Conservation (phyloP, 2,329 filamentous ascomycete genomes). For the Ophiostoma piceae region DNA sequence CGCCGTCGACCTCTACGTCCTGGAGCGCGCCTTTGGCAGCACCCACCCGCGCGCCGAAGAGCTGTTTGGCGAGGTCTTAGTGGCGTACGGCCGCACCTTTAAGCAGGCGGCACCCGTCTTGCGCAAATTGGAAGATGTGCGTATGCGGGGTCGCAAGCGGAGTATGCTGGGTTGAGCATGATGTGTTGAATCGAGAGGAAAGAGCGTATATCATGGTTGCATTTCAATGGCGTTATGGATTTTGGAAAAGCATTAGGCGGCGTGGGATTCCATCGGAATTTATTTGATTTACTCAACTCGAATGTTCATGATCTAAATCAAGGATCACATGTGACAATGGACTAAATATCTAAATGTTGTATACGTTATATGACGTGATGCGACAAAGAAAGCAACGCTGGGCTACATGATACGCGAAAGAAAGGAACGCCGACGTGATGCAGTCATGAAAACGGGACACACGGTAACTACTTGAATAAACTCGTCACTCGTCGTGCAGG, state of each 20-base stretch:
- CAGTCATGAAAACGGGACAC: not conserved
- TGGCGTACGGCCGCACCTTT: conserved; percentile 67
- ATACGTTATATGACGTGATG: not conserved
- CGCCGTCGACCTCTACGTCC: conserved; percentile 91
- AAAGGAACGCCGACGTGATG: conserved; percentile 23
- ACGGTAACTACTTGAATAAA: not conserved
- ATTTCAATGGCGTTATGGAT: not conserved
- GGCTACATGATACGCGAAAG: conserved; percentile 26
- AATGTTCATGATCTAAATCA: too few species aligned
- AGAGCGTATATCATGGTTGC: not conserved
- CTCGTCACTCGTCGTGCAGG: conserved; percentile 43
- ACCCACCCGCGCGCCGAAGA: conserved; percentile 83
- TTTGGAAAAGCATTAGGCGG: not conserved
- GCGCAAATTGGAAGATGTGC: conserved; percentile 81
- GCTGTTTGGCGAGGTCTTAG: conserved; percentile 68
- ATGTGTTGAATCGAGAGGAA: not conserved
- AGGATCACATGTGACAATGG: too few species aligned
- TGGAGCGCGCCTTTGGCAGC: conserved; percentile 89
- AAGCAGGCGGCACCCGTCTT: conserved; percentile 71
- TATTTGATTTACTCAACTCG: not conserved
- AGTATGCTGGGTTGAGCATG: conserved; percentile 77
- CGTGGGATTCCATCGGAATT: not conserved
- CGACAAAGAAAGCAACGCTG: conserved; percentile 22
- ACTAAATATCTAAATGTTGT: too few species aligned
- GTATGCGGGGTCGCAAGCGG: conserved; percentile 89